A percentile compares a stretch with the other conserved stretches of the same genome.
Evolutionary conservation across 768 basidiomycete species (phyloP).

Genomic region (Royoungia palumana): DNA sequence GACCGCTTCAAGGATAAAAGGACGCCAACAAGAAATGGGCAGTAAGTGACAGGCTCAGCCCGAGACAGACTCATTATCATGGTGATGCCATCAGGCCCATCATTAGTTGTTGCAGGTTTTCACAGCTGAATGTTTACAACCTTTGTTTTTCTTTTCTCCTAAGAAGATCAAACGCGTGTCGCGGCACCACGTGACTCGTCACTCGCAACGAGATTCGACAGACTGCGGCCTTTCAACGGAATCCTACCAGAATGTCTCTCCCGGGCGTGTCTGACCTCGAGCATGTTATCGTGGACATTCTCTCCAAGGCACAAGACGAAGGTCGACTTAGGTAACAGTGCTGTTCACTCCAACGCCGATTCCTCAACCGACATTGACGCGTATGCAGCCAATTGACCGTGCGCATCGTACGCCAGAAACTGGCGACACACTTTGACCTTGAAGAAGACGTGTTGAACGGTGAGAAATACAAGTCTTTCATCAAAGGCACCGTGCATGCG

Average conservation of each 20-base stretch:
- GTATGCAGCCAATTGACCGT: slow-evolving; percentile 37
- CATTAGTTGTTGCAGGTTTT: no score
- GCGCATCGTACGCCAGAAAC: slow-evolving; percentile 45
- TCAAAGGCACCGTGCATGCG: slow-evolving; percentile 36
- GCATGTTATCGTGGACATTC: slow-evolving; percentile 17
- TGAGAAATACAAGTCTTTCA: slow-evolving; percentile 41
- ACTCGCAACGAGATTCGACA: background rate
- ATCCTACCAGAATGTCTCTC: slow-evolving; percentile 6
- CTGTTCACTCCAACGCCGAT: background rate
- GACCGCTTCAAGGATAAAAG: no score
- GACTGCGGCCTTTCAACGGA: background rate
- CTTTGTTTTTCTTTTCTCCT: no score
- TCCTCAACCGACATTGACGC: slow-evolving; percentile 3
- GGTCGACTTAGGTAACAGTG: slow-evolving; percentile 17
- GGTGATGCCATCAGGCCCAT: no score
- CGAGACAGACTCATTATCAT: no score
- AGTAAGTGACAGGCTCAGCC: no score
- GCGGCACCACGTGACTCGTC: slow-evolving; percentile 17
- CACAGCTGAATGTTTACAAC: no score
- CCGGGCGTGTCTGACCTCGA: slow-evolving; percentile 18
- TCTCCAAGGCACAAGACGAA: slow-evolving; percentile 21
- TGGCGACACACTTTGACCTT: slow-evolving; percentile 48
- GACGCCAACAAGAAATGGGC: no score
- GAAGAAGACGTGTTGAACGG: slow-evolving; percentile 41
- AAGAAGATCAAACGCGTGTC: no score